Evolutionary conservation across 2,329 filamentous ascomycete genomes (phyloP).

Genomic region (Fusarium clavum): DNA sequence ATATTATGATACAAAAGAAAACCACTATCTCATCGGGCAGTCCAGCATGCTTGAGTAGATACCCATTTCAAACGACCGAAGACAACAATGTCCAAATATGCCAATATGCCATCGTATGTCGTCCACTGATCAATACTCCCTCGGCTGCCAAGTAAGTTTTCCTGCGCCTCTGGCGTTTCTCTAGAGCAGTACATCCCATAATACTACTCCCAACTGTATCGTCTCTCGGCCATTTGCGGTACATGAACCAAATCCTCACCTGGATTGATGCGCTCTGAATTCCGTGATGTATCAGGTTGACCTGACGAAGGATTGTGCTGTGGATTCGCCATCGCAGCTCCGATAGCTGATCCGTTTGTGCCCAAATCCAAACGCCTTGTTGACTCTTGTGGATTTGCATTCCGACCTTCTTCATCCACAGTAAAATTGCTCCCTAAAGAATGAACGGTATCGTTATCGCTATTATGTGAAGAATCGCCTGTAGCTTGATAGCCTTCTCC

Average conservation of each 20-base stretch:
- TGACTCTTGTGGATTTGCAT: constrained; percentile 43
- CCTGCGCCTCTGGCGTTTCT: background rate
- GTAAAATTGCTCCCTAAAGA: constrained; percentile 70
- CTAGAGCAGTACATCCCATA: background rate
- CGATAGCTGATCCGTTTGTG: background rate
- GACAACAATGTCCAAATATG: background rate
- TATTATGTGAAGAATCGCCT: background rate
- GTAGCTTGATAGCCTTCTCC: constrained; percentile 10
- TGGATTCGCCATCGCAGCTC: background rate
- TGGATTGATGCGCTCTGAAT: constrained; percentile 57
- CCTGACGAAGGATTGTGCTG: background rate
- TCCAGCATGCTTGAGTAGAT: background rate
- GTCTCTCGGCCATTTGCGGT: constrained; percentile 61
- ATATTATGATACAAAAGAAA: background rate
- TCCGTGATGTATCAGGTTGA: constrained; percentile 41
- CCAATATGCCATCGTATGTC: background rate
- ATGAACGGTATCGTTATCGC: constrained; percentile 45
- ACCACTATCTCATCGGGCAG: background rate
- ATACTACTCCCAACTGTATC: constrained; percentile 65
- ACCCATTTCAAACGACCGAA: background rate
- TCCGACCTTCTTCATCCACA: constrained; percentile 60
- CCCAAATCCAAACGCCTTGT: constrained; percentile 42
- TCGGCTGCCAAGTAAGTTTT: background rate
- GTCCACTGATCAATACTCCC: background rate
- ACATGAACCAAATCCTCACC: constrained; percentile 62